phyloP scores from a whole-genome alignment of 441 rosid species.

The Syzygium syzygioides region DNA sequence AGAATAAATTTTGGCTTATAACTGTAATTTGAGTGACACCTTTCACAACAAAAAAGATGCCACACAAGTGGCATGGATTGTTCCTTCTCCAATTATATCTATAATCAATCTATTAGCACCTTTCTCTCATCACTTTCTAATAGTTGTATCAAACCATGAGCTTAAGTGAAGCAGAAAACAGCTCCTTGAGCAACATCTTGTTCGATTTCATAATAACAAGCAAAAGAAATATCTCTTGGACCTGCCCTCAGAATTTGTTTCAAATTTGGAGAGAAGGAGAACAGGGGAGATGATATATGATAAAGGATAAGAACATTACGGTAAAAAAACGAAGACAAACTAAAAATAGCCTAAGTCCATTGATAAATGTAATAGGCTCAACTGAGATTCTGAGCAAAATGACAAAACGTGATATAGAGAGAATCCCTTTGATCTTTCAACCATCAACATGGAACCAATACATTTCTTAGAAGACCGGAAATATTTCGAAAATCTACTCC shows the following conservation, averaged over 20 bases:
- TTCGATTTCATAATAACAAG: background rate
- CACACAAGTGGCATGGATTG: background rate
- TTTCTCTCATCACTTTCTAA: background rate
- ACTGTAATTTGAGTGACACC: background rate
- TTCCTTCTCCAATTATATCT: background rate
- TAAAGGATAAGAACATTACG: background rate
- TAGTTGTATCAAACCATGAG: background rate
- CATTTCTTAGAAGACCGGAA: background rate
- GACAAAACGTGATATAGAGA: background rate
- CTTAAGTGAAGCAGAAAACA: background rate
- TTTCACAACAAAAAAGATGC: background rate
- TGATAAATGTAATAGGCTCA: background rate
- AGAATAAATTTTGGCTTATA: background rate
- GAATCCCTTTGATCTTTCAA: background rate
- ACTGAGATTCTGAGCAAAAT: background rate
- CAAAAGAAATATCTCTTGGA: background rate
- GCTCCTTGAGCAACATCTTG: background rate
- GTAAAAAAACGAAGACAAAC: background rate
- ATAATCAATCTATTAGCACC: background rate
- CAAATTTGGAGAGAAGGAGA: background rate
- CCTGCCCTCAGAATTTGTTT: background rate
- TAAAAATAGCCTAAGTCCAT: background rate
- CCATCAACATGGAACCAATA: background rate
- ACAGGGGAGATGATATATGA: background rate
- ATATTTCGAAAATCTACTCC: background rate